Evolutionary conservation across 2,329 filamentous ascomycete species (phyloP).

Genomic region (Aphanocladium album): DNA sequence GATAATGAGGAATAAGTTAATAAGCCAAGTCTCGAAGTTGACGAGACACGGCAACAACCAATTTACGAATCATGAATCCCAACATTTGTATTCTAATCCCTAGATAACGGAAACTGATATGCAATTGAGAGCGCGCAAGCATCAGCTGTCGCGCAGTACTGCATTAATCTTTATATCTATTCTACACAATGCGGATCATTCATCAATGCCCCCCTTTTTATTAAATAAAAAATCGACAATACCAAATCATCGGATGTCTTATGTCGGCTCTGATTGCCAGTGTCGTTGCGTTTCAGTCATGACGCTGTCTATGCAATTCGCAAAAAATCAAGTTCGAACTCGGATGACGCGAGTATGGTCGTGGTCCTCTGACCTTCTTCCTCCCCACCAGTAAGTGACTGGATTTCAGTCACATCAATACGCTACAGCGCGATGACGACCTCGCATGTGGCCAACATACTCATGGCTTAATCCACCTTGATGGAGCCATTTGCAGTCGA

Average conservation of each 20-base stretch:
- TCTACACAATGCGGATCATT: not conserved
- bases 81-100: not conserved
- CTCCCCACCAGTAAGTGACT: not conserved
- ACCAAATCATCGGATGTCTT: too few species aligned
- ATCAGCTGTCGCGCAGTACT: not conserved
- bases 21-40: not conserved
- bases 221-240: not conserved
- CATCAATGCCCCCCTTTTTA: not conserved
- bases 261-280: not conserved
- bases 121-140: not conserved
- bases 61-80: not conserved
- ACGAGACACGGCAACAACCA: not conserved
- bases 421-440: not conserved
- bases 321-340: not conserved
- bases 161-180: not conserved
- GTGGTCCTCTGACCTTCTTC: too few species aligned
- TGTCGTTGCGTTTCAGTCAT: not conserved
- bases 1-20: constrained; percentile 46
- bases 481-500: not conserved
- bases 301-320: not conserved
- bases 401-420: not conserved
- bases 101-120: not conserved
- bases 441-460: not conserved
- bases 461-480: not conserved
- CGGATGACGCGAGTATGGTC: not conserved